Conservation (phyloP, 768 basidiomycete species). For the Podaxis sp. region DNA sequence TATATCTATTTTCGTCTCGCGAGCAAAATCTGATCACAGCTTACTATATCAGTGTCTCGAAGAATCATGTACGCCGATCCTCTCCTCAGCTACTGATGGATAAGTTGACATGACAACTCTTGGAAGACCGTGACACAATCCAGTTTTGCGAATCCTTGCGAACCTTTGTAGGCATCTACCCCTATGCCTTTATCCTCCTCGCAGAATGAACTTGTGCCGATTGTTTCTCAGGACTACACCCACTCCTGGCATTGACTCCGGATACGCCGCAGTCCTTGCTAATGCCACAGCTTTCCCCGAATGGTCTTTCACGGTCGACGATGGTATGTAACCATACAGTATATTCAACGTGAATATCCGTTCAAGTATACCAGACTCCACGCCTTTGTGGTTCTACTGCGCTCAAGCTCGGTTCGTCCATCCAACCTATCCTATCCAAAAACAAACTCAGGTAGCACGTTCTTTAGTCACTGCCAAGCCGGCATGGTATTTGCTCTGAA, state of each 20-base stretch:
- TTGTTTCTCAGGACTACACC: slow-evolving; percentile 18
- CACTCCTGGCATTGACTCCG: slow-evolving; percentile 40
- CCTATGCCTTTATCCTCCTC: background rate
- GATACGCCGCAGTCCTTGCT: slow-evolving; percentile 39
- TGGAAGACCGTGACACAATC: slow-evolving; percentile 40
- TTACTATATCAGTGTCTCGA: slow-evolving; percentile 28
- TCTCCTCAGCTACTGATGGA: background rate
- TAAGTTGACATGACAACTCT: slow-evolving; percentile 3
- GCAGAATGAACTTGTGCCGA: background rate
- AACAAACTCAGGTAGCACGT: background rate
- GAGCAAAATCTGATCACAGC: background rate
- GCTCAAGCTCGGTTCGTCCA: slow-evolving; percentile 32
- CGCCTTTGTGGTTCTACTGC: slow-evolving; percentile 60
- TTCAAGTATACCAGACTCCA: background rate
- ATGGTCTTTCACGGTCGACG: slow-evolving; percentile 35
- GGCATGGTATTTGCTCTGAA: slow-evolving; percentile 62
- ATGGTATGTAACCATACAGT: slow-evolving; percentile 21
- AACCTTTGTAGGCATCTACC: slow-evolving; percentile 22
- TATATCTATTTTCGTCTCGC: background rate
- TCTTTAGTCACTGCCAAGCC: slow-evolving; percentile 40
- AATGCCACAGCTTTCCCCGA: slow-evolving; percentile 34
- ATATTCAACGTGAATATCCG: background rate
- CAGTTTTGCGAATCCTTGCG: slow-evolving; percentile 37
- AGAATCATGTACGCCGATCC: slow-evolving; percentile 34
- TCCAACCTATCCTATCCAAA: background rate